Percentiles rank a stretch among this genome's conserved stretches.
Conservation (phyloP, 2,329 filamentous ascomycete genomes). For the Myriangium duriaei region DNA sequence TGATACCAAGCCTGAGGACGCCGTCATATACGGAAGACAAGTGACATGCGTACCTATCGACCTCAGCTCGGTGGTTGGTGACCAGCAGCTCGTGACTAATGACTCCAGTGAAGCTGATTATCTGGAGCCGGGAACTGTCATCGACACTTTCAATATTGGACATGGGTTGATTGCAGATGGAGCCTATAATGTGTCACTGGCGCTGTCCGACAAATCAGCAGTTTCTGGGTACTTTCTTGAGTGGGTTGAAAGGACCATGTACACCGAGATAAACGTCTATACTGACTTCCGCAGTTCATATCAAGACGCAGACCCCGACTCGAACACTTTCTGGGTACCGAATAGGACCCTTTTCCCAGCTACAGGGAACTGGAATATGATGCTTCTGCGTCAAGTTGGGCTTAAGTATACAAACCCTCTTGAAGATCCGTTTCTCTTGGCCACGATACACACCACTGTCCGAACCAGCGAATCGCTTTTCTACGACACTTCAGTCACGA, state of each 20-base stretch:
- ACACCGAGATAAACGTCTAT: too few species aligned
- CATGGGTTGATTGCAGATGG: neutral
- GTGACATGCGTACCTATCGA: constrained; percentile 4
- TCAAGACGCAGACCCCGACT: constrained; percentile 6
- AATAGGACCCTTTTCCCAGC: neutral
- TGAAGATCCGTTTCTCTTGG: constrained; percentile 1
- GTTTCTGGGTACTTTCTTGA: constrained; percentile 7
- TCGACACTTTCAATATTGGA: constrained; percentile 4
- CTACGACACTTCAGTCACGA: constrained; percentile 3
- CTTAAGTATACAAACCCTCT: constrained; percentile 1
- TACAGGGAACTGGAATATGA: constrained; percentile 6
- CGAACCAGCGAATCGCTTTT: constrained; percentile 1
- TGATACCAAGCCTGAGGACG: constrained; percentile 3
- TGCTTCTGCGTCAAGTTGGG: constrained; percentile 7
- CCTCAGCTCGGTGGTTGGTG: too few species aligned
- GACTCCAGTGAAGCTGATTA: too few species aligned
- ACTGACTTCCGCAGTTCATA: constrained; percentile 2
- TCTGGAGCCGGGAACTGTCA: neutral
- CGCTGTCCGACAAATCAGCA: constrained; percentile 5
- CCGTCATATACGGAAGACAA: constrained; percentile 1
- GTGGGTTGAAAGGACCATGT: neutral
- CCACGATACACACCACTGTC: neutral
- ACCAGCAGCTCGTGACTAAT: too few species aligned
- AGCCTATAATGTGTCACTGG: neutral
- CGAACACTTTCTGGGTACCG: neutral